Base-by-base conservation (phyloP, 2,329 filamentous ascomycete species). In the Paecilomyces fulvus region DNA sequence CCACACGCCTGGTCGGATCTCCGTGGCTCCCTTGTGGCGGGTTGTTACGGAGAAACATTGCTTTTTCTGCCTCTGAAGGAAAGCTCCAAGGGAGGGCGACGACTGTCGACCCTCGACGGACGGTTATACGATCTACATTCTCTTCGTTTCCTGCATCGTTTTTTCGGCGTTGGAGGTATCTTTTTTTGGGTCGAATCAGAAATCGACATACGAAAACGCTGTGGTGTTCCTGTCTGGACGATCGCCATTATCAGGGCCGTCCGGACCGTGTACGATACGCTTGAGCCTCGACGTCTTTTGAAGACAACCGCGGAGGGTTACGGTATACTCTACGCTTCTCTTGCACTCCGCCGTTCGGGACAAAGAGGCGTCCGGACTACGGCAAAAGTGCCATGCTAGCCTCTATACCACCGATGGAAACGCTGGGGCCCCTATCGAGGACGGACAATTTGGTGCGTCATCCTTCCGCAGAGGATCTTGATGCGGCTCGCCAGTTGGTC, bases 401-500 rank as follows among this genome's bases (percentile, higher is more conserved):
- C 51, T 72, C 70, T 43, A 62, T 70, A n/a, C 60, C 67, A 55
- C 66, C 68, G 63, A 72, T 72, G 69, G 70, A 73, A 62, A 61
- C 69, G 58, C 61, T 67, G 63, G 64, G 64, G 60, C 68, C 70
- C 59, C 60, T 69, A 30, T 64, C 69, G 52, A 63, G 63, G 49
- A 66, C 65, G 20, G 62, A 67, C 56, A 67, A 63, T 61, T 59
- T 71, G 54, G 63, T 70, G 64, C 72, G 72, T 59, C 73, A 77
- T 57, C 75, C 74, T 3, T 77, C 75, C 3, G 75, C 75, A 25
- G 75, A 77, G 64, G 75, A 78, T 60, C 61, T 77, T 49, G 75
- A 77, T 61, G 75, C 75, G 57, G 75, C 75, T 55, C 75, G 76
- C 63, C 75, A 78, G 65, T 64, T 77, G 57, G 73, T 77, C 51